These are phyloP conservation scores for Colletotrichum coccodes DNA, from an alignment of 2,329 filamentous ascomycete genomes.

Conservation along the genomic window DNA sequence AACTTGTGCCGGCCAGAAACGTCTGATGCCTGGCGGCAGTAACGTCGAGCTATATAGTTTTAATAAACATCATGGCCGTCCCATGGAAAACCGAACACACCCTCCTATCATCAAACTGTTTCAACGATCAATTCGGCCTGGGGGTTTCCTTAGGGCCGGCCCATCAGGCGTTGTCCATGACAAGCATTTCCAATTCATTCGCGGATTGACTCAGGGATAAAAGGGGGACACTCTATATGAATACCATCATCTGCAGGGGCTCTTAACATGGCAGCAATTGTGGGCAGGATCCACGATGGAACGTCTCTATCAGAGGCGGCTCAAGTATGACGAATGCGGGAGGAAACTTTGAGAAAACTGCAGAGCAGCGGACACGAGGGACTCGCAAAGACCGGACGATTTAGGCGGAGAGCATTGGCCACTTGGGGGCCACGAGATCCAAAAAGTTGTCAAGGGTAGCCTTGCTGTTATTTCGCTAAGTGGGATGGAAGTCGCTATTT, in stretches of 20 bases:
- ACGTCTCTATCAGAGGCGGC: background rate
- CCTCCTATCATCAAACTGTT: background rate
- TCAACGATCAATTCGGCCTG: background rate
- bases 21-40: background rate
- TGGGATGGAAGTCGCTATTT: background rate
- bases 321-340: background rate
- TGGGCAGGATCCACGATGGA: background rate
- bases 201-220: constrained; percentile 2
- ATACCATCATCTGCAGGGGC: background rate
- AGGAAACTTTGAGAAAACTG: background rate
- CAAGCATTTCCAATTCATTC: background rate
- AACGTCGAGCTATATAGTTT: constrained; percentile 23
- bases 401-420: background rate
- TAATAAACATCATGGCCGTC: constrained; percentile 6
- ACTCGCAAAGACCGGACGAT: background rate
- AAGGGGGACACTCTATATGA: too few species aligned
- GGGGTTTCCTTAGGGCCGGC: background rate
- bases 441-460: background rate
- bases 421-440: background rate
- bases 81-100: background rate
- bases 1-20: background rate
- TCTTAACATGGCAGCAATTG: background rate
- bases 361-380: background rate
- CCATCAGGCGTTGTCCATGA: background rate
- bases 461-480: background rate